Evolutionary conservation across 1,284 basidiomycete genomes (phyloP), one percentile per base, ranked within the genome.

Genomic region (Dichomitus squalens): DNA sequence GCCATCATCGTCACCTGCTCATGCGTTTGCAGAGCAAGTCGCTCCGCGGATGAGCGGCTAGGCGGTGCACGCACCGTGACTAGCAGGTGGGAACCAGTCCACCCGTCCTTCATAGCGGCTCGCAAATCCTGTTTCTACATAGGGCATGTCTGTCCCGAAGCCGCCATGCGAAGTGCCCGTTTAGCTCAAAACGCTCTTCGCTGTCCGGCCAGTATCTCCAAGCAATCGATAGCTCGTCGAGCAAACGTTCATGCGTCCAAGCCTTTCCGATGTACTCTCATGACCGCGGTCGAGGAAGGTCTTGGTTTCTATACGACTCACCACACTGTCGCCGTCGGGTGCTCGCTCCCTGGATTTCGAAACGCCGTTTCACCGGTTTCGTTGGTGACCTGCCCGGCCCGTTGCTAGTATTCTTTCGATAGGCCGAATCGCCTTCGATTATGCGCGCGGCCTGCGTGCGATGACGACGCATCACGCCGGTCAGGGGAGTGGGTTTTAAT

Each of bases 401-500:
- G 51, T 40, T 55, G 33, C 35, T 38, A 25, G 12, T 16, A 14
- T 23, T 34, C 31, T 25, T 27, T 31, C 44, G 44, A 47, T 29
- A 43, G 20, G 23, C 52, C 52, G 39, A 49, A 57, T n/a, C 14
- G 11, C 20, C 29, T 52, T 33, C 16, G 46, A 48, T 36, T 43
- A 18, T 49, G 49, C 47, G 41, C 27, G 39, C 35, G 14, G 23
- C 39, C 23, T 39, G 38, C 12, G 48, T 12, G 34, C 47, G 27
- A 38, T 21, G 51, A 20, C 43, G 33, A 50, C 47, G 44, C 59
- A 55, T 59, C 56, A 56, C 27, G 57, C 35, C 52, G 35, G 38
- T 34, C 69, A 71, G 68, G 68, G 67, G 63, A 53, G 36, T 52
- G 51, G 38, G 43, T 41, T 68, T 66, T 66, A 70, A 69, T 68